Percentiles rank a stretch among this genome's conserved stretches.
phyloP scores from a whole-genome alignment of 2,329 filamentous ascomycete genomes.

The Arthrobotrys sphaeroides region DNA sequence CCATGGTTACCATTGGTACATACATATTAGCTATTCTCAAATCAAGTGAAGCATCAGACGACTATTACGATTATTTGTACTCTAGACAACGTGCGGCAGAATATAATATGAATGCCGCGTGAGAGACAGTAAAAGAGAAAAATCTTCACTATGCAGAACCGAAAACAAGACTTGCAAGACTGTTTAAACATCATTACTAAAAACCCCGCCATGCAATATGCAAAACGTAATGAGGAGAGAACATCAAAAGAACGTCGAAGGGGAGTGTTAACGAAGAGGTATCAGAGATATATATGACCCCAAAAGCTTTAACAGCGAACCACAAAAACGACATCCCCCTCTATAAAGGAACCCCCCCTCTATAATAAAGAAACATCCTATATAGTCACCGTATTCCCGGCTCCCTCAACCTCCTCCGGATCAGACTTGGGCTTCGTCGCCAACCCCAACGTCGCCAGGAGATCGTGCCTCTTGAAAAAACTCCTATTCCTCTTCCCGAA shows the following conservation, averaged over 20 bases:
- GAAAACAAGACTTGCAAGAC: not conserved
- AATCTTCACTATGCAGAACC: not conserved
- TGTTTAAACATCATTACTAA: constrained; percentile 7
- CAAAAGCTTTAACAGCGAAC: constrained; percentile 15
- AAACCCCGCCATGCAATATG: not conserved
- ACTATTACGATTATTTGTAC: not conserved
- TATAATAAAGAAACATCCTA: not conserved
- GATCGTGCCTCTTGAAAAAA: constrained; percentile 78
- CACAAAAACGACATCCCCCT: not conserved
- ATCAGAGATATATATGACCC: constrained; percentile 1
- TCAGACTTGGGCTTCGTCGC: constrained; percentile 26
- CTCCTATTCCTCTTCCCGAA: constrained; percentile 77
- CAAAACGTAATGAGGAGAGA: not conserved
- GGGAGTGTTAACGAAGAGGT: not conserved
- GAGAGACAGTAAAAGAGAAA: too few relatives aligned
- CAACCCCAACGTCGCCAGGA: constrained; percentile 67
- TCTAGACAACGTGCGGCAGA: not conserved
- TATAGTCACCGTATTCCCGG: not conserved
- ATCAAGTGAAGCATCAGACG: too few relatives aligned
- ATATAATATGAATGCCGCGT: not conserved
- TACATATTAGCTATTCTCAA: too few relatives aligned
- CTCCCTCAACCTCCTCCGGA: constrained; percentile 9
- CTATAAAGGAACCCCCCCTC: not conserved
- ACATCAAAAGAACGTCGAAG: not conserved
- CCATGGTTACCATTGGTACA: too few relatives aligned